These are phyloP conservation scores for Cystofilobasidium capitatum DNA, from an alignment of 768 basidiomycete genomes.

Conservation along the genomic window DNA sequence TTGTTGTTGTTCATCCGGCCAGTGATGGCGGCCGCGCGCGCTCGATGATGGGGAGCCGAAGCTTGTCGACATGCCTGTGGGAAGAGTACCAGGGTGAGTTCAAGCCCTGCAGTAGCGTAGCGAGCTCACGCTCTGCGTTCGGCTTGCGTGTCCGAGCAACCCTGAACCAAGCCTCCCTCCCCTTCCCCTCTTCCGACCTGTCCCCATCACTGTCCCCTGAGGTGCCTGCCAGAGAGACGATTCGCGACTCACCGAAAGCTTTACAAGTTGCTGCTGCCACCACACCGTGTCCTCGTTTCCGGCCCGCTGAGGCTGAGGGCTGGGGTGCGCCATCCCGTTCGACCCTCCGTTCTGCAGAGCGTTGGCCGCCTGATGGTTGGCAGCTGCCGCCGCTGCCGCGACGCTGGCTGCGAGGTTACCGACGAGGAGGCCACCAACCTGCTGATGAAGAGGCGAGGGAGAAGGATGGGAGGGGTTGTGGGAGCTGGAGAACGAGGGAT, in stretches of 20 bases:
- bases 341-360: not conserved
- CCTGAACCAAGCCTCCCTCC: not conserved
- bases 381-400: conserved; percentile 44
- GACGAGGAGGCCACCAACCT: conserved; percentile 54
- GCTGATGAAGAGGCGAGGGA: conserved; percentile 45
- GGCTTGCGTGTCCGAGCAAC: not conserved
- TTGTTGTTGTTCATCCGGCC: conserved; percentile 63
- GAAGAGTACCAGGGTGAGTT: conserved; percentile 11
- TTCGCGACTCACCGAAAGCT: conserved; percentile 73
- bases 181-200: too few relatives aligned
- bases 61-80: conserved; percentile 69
- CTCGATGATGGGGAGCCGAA: conserved; percentile 84
- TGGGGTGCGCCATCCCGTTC: conserved; percentile 10
- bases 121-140: conserved; percentile 12
- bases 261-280: conserved; percentile 88
- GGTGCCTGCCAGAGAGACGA: not conserved
- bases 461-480: conserved; percentile 35
- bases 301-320: conserved; percentile 38
- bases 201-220: not conserved
- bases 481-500: conserved; percentile 40
- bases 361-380: conserved; percentile 36
- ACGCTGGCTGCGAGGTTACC: conserved; percentile 64
- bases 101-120: too few relatives aligned
- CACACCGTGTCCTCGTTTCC: conserved; percentile 53
- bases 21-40: conserved; percentile 88